Evolutionary conservation across 192 early-diverging fungal genomes (phyloP), one percentile per base, ranked within the genome.

Genomic region (Lunasporangiospora selenospora): DNA sequence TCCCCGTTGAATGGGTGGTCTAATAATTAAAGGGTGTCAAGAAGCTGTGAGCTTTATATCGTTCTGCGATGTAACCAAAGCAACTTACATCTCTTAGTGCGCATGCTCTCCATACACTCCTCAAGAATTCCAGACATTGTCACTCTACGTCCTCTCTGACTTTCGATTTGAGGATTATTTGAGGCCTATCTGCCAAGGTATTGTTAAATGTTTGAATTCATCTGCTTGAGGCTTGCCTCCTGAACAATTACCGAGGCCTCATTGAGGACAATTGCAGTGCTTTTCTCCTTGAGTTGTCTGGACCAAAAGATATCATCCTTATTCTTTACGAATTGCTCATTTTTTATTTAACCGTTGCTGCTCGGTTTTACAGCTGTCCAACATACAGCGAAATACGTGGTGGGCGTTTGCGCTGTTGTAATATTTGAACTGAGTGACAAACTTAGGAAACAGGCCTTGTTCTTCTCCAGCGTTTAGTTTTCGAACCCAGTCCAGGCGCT

Each of bases 281-380:
- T 58, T 34, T 58, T 58, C 3, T 58, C 18, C 44, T 34, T 37
- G 29, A 47, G 56, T 34, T 44, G 42, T 58, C 32, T 58, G 33
- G 56, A 58, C 56, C 56, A 58, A 47, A 47, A 58, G 24, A 58
- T 37, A 27, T 58, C 56, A 2, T 58, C 56, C 2, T 21, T 45
- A 33, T 58, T 58, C 21, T 15, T 58, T 33, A 47, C 37, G 32
- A 58, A 58, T 13, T 58, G 21, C 29, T 58, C 43, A 47, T 58
- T 30, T 44, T 11, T 41, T 36, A 24, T 47, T 39, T n/a, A 58
- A n/a, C 15, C 56, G 56, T 37, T 33, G 30, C 27, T 58, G 6
- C 3, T 34, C 37, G 18, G 47, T 47, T 47, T 23, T 58, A 21
- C 43, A 42, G 47, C 44, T 18, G 44, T 45, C 21, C 13, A 58